Conservation (phyloP, 495 filamentous ascomycete genomes). For the Podospora pseudopauciseta region DNA sequence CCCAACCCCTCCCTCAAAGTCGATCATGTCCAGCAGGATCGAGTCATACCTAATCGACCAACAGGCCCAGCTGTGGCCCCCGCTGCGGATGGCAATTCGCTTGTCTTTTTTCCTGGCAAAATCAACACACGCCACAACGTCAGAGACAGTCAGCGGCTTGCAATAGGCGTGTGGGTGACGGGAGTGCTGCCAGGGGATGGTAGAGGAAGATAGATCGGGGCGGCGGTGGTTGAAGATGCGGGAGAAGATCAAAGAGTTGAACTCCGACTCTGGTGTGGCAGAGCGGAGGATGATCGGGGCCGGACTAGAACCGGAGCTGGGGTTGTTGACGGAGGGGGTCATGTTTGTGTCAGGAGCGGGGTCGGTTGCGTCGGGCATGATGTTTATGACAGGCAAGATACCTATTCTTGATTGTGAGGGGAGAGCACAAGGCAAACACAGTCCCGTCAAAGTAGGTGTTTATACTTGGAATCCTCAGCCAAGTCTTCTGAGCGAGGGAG, state of each 20-base stretch:
- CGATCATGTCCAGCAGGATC: slow-evolving; percentile 43
- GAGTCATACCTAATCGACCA: slow-evolving; percentile 52
- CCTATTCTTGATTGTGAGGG: too few relatives aligned
- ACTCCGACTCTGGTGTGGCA: not conserved
- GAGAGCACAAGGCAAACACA: not conserved
- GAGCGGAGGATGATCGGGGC: not conserved
- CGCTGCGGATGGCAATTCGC: slow-evolving; percentile 49
- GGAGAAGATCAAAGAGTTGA: not conserved
- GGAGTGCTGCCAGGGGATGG: not conserved
- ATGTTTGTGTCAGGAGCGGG: not conserved
- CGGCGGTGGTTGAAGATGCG: not conserved
- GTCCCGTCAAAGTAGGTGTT: not conserved
- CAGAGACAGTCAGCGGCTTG: slow-evolving; percentile 34
- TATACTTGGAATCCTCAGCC: not conserved
- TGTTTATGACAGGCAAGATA: too few relatives aligned
- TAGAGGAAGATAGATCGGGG: not conserved
- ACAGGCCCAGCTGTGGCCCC: slow-evolving; percentile 53
- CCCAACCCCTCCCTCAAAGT: slow-evolving; percentile 12
- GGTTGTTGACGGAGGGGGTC: not conserved
- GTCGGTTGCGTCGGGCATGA: not conserved
- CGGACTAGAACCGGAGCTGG: not conserved
- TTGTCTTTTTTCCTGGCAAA: slow-evolving; percentile 39
- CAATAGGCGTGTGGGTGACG: slow-evolving; percentile 45
- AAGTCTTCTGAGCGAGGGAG: not conserved
- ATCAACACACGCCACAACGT: slow-evolving; percentile 45